Evolutionary conservation across 2,329 filamentous ascomycete species (phyloP).

Genomic region (Botrytis byssoidea): DNA sequence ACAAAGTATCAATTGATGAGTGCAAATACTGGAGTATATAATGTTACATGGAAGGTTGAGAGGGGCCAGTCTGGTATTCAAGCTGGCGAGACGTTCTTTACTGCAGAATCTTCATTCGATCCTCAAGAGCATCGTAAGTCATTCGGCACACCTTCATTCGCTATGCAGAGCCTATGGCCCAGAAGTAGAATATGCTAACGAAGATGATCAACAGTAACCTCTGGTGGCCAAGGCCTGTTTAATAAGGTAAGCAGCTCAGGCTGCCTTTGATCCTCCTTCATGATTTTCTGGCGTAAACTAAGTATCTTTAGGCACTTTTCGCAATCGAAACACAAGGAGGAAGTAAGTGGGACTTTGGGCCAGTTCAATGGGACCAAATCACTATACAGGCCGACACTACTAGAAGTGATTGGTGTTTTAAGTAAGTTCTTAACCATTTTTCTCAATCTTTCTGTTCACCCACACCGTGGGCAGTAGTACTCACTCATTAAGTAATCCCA

Average conservation of each 20-base stretch:
- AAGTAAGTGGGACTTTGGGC: neutral
- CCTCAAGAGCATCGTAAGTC: slow-evolving; percentile 4
- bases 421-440: neutral
- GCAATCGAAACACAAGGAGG: slow-evolving; percentile 6
- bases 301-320: neutral
- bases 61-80: neutral
- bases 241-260: neutral
- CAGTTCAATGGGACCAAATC: slow-evolving; percentile 9
- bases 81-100: neutral
- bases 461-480: neutral
- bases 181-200: neutral
- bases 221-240: neutral
- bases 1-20: neutral
- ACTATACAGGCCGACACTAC: slow-evolving; percentile 2
- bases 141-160: neutral
- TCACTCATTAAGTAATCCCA: neutral
- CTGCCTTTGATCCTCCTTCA: neutral
- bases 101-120: neutral
- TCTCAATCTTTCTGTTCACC: neutral
- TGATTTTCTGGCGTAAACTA: neutral
- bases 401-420: slow-evolving; percentile 1
- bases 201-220: neutral
- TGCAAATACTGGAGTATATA: neutral
- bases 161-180: too few species aligned
- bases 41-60: neutral